Conservation (phyloP, 179 eudicot genomes). For the Amaranthus tricolor region DNA sequence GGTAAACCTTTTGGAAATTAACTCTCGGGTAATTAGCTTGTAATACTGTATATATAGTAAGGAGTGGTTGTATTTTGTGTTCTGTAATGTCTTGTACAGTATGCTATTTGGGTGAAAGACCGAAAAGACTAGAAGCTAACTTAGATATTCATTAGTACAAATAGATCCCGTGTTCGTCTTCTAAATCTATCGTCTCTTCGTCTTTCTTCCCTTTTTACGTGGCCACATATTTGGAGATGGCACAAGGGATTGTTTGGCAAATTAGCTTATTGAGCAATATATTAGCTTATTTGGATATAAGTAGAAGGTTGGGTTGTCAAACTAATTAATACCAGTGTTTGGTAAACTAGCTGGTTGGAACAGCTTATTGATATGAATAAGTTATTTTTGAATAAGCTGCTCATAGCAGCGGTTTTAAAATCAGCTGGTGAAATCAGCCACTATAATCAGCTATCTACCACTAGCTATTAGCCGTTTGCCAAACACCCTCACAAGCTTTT, state of each 20-base stretch:
- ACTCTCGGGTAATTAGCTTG: neutral
- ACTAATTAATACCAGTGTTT: too few relatives aligned
- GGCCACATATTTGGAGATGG: slow-evolving; percentile 31
- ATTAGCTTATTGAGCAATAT: too few relatives aligned
- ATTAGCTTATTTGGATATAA: too few relatives aligned
- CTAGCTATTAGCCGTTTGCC: too few relatives aligned
- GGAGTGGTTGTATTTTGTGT: slow-evolving; percentile 19
- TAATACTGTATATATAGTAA: slow-evolving; percentile 31
- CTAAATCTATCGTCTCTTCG: neutral
- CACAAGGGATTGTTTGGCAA: neutral
- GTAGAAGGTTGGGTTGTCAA: too few relatives aligned
- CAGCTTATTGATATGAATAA: too few relatives aligned
- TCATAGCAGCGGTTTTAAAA: too few relatives aligned
- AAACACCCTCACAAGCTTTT: neutral
- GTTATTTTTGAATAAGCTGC: too few relatives aligned
- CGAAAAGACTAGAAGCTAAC: slow-evolving; percentile 21
- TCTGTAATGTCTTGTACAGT: slow-evolving; percentile 39
- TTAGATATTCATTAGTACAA: slow-evolving; percentile 26
- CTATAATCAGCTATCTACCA: too few relatives aligned
- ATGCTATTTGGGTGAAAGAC: slow-evolving; percentile 11
- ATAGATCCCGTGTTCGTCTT: slow-evolving; percentile 22
- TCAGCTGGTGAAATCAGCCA: too few relatives aligned
- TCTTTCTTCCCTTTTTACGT: neutral
- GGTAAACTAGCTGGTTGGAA: too few relatives aligned
- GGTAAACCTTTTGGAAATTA: neutral